Percentiles rank a stretch among this genome's conserved stretches.
Conservation (phyloP, 2,329 filamentous ascomycete species). For the Aspergillus costaricaensis region DNA sequence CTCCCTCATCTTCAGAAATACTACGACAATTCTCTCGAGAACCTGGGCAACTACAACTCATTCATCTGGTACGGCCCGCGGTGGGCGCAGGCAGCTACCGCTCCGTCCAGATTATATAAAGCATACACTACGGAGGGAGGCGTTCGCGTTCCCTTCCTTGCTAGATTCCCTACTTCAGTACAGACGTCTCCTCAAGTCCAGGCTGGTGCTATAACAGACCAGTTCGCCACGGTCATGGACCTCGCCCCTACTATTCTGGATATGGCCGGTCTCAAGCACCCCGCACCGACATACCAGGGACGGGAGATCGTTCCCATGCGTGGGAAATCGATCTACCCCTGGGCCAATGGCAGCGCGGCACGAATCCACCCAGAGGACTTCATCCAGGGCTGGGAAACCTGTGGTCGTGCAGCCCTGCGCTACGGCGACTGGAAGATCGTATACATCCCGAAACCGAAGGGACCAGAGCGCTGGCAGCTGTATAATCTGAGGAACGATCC, state of each 20-base stretch:
- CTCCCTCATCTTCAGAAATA: slow-evolving; percentile 58
- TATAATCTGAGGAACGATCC: slow-evolving; percentile 57
- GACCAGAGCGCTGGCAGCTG: slow-evolving; percentile 59
- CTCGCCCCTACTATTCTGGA: slow-evolving; percentile 50
- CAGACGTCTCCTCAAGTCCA: slow-evolving; percentile 25
- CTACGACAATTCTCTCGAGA: slow-evolving; percentile 52
- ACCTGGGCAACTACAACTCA: slow-evolving; percentile 54
- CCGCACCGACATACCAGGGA: slow-evolving; percentile 54
- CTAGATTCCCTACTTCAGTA: slow-evolving; percentile 42
- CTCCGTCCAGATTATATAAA: slow-evolving; percentile 53
- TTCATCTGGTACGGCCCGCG: slow-evolving; percentile 64
- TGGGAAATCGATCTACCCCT: slow-evolving; percentile 51
- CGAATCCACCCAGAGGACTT: slow-evolving; percentile 55
- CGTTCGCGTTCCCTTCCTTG: slow-evolving; percentile 56
- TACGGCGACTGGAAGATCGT: slow-evolving; percentile 61
- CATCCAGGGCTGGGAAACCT: slow-evolving; percentile 60
- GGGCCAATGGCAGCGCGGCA: slow-evolving; percentile 36
- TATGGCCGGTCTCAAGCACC: slow-evolving; percentile 51
- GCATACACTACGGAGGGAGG: slow-evolving; percentile 54
- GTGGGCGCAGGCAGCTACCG: slow-evolving; percentile 59
- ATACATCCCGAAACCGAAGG: slow-evolving; percentile 59
- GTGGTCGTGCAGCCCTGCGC: slow-evolving; percentile 56
- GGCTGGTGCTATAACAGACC: slow-evolving; percentile 47
- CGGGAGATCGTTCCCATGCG: slow-evolving; percentile 56
- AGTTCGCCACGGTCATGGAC: slow-evolving; percentile 58